Base-by-base conservation (phyloP, 306 rosid genomes). In the Spatholobus suberectus region DNA sequence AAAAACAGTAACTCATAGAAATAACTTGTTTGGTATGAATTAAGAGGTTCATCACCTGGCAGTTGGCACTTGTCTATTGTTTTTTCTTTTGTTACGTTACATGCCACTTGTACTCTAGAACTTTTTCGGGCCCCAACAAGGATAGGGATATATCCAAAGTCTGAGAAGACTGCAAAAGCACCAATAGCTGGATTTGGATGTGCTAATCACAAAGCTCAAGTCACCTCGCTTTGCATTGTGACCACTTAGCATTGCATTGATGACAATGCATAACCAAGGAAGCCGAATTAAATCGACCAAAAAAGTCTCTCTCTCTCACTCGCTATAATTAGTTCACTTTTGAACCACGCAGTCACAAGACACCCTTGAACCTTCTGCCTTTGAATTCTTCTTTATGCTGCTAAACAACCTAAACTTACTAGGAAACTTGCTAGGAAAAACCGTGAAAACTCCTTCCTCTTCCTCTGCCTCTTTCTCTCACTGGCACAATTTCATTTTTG, bases 301-400 rank as follows among this genome's bases (percentile, higher is more conserved):
- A 14, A 14, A 70, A 43, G 4, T 70, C 43, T 54, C 52, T 68
- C 52, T 68, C 83, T 74, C 81, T 62, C 78, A 40, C 78, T 72
- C 47, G 27, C 51, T 32, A 27, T 59, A 20, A 67, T 26, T 17
- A 77, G 40, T 85, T 32, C 2, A 73, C 92, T 85, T 91, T 89
- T 85, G 68, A 89, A 82, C 92, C 88, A 49, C 85, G 90, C 72
- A 86, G 12, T 91, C 98, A 94, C 97, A 92, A 82, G 97, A 52
- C 88, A 70, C 84, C 86, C 88, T 90, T 94, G 94, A 87, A 73
- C 26, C 77, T 77, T 83, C 81, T 77, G 80, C 89, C 85, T 86
- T 54, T 81, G 87, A 88, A 85, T 87, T 83, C 90, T 76, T 86
- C 91, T 90, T 91, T 89, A 86, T 61, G 79, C 91, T 77, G 85